Conservation (phyloP, 768 basidiomycete species). For the Tulasnella sp. region DNA sequence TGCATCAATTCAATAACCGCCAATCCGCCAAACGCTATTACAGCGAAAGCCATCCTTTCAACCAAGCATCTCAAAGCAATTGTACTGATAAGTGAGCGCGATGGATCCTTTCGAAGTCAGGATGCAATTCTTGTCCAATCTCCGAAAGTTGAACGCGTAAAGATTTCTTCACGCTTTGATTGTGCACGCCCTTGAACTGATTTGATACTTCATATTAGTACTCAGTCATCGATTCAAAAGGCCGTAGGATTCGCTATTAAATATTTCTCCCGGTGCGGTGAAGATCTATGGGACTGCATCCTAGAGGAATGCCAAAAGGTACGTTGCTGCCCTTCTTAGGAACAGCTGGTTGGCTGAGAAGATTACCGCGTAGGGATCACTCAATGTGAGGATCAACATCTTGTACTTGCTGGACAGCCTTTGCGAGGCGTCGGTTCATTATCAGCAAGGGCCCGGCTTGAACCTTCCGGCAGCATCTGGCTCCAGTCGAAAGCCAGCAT, state of each 20-base stretch:
- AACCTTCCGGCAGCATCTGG: not conserved
- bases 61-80: too few relatives aligned
- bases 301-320: conserved; percentile 87
- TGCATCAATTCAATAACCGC: too few relatives aligned
- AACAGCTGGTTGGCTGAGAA: not conserved
- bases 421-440: conserved; percentile 65
- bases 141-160: conserved; percentile 58
- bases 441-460: not conserved
- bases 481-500: not conserved
- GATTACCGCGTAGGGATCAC: conserved; percentile 46
- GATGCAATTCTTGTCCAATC: conserved; percentile 56
- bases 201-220: conserved; percentile 32
- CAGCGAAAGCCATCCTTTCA: too few relatives aligned
- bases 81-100: too few relatives aligned
- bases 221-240: conserved; percentile 81
- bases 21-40: too few relatives aligned
- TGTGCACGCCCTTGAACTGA: not conserved
- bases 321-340: conserved; percentile 9
- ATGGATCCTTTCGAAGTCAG: conserved; percentile 67
- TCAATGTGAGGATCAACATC: conserved; percentile 89
- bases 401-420: conserved; percentile 84
- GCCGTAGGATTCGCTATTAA: conserved; percentile 79
- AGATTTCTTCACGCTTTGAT: conserved; percentile 21
- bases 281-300: conserved; percentile 90
- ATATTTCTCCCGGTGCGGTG: conserved; percentile 72